Evolutionary conservation across 2,329 filamentous ascomycete genomes (phyloP), one percentile per base, ranked within the genome.

Genomic region (Podosphaera leucotricha): DNA sequence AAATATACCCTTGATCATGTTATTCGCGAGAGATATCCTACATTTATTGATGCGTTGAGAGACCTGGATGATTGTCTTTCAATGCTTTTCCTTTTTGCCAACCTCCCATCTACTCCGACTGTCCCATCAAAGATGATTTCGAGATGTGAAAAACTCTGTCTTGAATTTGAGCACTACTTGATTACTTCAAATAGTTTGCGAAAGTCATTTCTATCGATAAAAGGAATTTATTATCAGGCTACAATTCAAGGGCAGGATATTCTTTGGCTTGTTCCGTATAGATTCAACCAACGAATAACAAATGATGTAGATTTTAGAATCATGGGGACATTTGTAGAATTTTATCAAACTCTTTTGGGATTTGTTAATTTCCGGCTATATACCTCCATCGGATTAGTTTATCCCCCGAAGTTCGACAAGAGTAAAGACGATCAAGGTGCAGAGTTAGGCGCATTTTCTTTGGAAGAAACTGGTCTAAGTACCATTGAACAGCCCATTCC

Each of bases 171-270:
- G 64, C 90, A 95, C 67, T 98, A 93, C 63, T 71, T 98, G 49
- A 98, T 98, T 58, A 73, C 78, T 40, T 92, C 87, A 37, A 76
- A 92, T 63, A 85, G 82, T 55, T 66, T 98, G 54, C 80, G 83
- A 57, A 95, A 94, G 66, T 93, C 86, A 0, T 98, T 98, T 66
- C 66, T 98, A 51, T 93, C 85, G 1, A 95, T 98, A 64, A 98
- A 98, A 70, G 90, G 90, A 49, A 95, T 98, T 57, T 98, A 98
- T 67, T 98, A 95, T 64, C 87, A 95, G 65, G 90, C 87, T 20
- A 94, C 79, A 43, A 92, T 98, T 49, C 84, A 94, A 61, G 90
- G 90, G 41, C 86, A 98, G 64, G 87, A 95, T 57, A 80, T 98
- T 42, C 68, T 95, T 52, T 98, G 90, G 90, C 70, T 98, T 35